Conservation (phyloP, 148 eudicot species). For the Beta vulgaris region DNA sequence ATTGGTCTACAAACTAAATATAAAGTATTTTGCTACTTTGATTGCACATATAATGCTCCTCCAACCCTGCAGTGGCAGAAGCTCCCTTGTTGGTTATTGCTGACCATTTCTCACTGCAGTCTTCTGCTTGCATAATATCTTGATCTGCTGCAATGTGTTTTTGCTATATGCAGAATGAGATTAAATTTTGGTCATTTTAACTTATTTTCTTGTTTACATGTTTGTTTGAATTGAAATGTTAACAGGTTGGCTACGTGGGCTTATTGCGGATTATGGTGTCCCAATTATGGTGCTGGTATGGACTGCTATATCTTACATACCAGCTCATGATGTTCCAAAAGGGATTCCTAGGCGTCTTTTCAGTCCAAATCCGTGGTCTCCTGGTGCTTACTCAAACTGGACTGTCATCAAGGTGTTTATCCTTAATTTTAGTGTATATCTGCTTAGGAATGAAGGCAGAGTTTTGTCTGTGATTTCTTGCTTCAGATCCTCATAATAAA, state of each 20-base stretch:
- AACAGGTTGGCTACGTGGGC: constrained; percentile 84
- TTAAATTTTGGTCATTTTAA: neutral
- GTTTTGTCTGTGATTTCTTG: neutral
- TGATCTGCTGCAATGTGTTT: neutral
- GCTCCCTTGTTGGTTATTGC: neutral
- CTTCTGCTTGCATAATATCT: neutral
- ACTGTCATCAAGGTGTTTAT: constrained; percentile 79
- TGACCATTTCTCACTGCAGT: neutral
- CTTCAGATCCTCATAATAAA: constrained; percentile 7
- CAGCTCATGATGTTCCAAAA: constrained; percentile 68
- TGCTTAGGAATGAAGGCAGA: neutral
- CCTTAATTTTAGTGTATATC: neutral
- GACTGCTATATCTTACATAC: constrained; percentile 92
- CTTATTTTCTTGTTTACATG: neutral
- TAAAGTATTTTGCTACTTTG: no score
- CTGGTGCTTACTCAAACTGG: constrained; percentile 97
- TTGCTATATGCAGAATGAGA: neutral
- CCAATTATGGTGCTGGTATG: constrained; percentile 95
- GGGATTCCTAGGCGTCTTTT: constrained; percentile 94
- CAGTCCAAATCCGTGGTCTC: constrained; percentile 99
- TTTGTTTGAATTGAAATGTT: constrained; percentile 1
- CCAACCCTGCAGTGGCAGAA: no score
- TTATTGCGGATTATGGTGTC: constrained; percentile 95
- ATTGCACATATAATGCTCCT: no score
- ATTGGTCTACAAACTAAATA: neutral